Percentiles rank a stretch among this genome's conserved stretches.
These are phyloP conservation scores for Penicillium frequentans DNA, from an alignment of 2,329 filamentous ascomycete genomes.

Conservation along the genomic window DNA sequence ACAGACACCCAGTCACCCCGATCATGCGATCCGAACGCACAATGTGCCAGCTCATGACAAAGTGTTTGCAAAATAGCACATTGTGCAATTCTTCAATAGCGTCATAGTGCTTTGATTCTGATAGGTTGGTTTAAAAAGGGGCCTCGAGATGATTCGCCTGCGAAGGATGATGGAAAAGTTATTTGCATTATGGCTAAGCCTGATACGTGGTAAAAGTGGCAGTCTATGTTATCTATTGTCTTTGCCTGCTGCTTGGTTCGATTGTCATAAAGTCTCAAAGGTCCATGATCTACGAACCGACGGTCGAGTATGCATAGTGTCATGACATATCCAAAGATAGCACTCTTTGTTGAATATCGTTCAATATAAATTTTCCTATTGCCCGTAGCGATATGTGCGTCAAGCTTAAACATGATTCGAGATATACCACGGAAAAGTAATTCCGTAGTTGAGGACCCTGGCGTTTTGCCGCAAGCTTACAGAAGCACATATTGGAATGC, in stretches of 20 bases:
- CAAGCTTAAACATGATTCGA: too few relatives aligned
- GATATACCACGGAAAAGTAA: too few relatives aligned
- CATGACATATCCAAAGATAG: constrained; percentile 4
- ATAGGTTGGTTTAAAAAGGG: too few relatives aligned
- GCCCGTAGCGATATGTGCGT: too few relatives aligned
- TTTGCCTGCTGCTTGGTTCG: constrained; percentile 24
- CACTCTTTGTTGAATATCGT: neutral
- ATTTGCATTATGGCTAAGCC: constrained; percentile 29
- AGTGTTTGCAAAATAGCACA: constrained; percentile 56
- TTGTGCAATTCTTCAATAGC: too few relatives aligned
- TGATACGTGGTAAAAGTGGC: constrained; percentile 15
- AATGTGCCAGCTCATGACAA: constrained; percentile 94
- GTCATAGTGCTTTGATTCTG: too few relatives aligned
- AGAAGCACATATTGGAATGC: too few relatives aligned
- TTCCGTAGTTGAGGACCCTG: too few relatives aligned
- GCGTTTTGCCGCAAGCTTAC: too few relatives aligned
- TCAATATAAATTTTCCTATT: too few relatives aligned
- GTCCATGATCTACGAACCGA: constrained; percentile 6
- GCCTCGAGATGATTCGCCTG: too few relatives aligned
- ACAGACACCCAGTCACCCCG: constrained; percentile 69
- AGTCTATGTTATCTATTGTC: constrained; percentile 11
- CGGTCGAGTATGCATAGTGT: constrained; percentile 1
- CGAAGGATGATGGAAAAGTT: too few relatives aligned
- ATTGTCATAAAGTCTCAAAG: constrained; percentile 1
- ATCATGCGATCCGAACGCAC: constrained; percentile 82